Percentiles rank a stretch among this genome's conserved stretches.
These are phyloP conservation scores for Nakazawaea wyomingensis DNA, from an alignment of 805 yeast species.

Conservation along the genomic window DNA sequence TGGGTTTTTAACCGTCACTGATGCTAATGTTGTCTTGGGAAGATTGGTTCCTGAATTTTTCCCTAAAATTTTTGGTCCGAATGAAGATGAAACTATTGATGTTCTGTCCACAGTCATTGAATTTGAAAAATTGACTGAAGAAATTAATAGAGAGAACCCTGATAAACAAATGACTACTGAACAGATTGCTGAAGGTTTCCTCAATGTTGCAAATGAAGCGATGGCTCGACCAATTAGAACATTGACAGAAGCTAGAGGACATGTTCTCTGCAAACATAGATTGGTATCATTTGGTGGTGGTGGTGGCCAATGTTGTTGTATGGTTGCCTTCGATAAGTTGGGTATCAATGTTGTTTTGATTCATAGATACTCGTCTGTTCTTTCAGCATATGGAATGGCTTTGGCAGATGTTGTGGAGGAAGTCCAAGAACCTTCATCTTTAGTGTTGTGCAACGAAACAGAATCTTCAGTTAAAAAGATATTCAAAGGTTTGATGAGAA, in stretches of 20 bases:
- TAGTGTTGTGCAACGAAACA: conserved; percentile 30
- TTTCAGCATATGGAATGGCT: conserved; percentile 86
- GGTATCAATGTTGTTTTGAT: conserved; percentile 67
- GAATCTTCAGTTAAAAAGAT: conserved; percentile 33
- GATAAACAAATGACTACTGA: conserved; percentile 45
- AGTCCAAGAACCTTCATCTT: conserved; percentile 66
- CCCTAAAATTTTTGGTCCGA: conserved; percentile 80
- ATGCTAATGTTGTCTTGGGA: conserved; percentile 73
- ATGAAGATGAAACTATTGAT: conserved; percentile 69
- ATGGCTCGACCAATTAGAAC: conserved; percentile 91
- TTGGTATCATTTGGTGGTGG: conserved; percentile 90
- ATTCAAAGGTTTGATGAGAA: conserved; percentile 37
- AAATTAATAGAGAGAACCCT: conserved; percentile 48
- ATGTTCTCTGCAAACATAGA: conserved; percentile 56
- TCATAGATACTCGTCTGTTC: conserved; percentile 76
- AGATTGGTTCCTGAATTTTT: conserved; percentile 68
- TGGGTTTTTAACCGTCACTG: conserved; percentile 81
- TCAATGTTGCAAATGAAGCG: conserved; percentile 78
- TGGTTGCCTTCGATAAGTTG: conserved; percentile 59
- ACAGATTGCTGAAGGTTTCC: conserved; percentile 75
- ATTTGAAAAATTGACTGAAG: conserved; percentile 48
- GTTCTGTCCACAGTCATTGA: conserved; percentile 40
- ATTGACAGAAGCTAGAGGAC: conserved; percentile 81
- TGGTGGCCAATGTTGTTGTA: conserved; percentile 86
- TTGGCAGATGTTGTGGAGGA: conserved; percentile 83